Percentiles rank a stretch among this genome's conserved stretches.
These are phyloP conservation scores for Cinnamomum micranthum DNA, from an alignment of 164 flowering plant species.

Conservation along the genomic window DNA sequence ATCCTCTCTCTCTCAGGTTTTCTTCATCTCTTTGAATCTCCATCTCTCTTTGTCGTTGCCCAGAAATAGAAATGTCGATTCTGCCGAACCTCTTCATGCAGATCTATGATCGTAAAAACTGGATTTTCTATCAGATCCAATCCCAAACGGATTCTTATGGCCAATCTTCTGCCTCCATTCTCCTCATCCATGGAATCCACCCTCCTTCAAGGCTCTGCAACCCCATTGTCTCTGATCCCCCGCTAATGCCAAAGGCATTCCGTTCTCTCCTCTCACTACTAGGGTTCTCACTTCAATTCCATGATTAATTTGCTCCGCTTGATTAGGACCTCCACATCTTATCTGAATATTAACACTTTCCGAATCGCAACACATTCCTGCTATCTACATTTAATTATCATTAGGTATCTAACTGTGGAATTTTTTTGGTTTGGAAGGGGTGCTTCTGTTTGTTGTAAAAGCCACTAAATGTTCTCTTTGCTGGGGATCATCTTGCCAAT, in stretches of 20 bases:
- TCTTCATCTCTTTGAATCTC: too few species aligned
- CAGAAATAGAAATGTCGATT: slow-evolving; percentile 29
- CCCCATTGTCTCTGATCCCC: background rate
- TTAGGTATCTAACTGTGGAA: background rate
- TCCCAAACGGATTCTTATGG: slow-evolving; percentile 49
- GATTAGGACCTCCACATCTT: background rate
- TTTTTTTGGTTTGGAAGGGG: slow-evolving; percentile 32
- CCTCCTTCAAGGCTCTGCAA: slow-evolving; percentile 76
- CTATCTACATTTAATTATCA: background rate
- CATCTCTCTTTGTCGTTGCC: too few species aligned
- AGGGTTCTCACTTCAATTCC: background rate
- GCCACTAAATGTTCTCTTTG: slow-evolving; percentile 39
- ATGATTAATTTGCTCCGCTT: background rate
- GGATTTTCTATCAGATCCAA: slow-evolving; percentile 53
- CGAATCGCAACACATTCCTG: too few species aligned
- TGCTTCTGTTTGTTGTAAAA: slow-evolving; percentile 48
- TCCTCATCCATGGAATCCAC: slow-evolving; percentile 52
- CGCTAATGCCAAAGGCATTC: slow-evolving; percentile 28
- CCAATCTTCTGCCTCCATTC: slow-evolving; percentile 58
- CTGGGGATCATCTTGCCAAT: slow-evolving; percentile 45
- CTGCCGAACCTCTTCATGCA: slow-evolving; percentile 36
- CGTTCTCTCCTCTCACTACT: background rate
- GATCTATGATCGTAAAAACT: slow-evolving; percentile 64
- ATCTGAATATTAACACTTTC: too few species aligned
- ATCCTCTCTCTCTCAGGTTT: too few species aligned